Conservation (phyloP, 2,329 filamentous ascomycete genomes). For the Boeremia lycopersici region DNA sequence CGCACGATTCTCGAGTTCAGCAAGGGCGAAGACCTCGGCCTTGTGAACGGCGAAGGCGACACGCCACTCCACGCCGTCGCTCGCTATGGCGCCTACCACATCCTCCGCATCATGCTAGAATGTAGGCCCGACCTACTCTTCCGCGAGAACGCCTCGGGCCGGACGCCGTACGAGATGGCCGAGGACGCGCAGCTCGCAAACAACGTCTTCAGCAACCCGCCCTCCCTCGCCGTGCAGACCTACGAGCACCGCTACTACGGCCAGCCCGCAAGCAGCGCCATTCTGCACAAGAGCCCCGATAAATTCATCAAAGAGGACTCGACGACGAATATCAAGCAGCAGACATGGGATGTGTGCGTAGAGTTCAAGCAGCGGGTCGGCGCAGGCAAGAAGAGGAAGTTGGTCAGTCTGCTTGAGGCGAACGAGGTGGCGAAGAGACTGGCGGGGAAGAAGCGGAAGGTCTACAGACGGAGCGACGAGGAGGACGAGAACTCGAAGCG, state of each 20-base stretch:
- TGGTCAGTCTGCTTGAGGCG: slow-evolving; percentile 64
- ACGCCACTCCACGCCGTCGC: slow-evolving; percentile 67
- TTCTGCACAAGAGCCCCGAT: slow-evolving; percentile 15
- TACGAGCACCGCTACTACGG: neutral
- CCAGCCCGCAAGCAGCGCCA: neutral
- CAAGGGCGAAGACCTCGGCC: slow-evolving; percentile 57
- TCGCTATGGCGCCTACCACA: slow-evolving; percentile 44
- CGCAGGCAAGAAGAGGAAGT: slow-evolving; percentile 52
- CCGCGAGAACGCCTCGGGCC: slow-evolving; percentile 77
- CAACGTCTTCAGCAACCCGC: slow-evolving; percentile 31
- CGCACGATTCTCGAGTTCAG: slow-evolving; percentile 43
- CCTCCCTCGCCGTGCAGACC: neutral
- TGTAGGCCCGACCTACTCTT: slow-evolving; percentile 65
- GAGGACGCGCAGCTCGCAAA: slow-evolving; percentile 59
- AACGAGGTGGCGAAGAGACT: slow-evolving; percentile 65
- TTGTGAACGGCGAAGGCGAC: slow-evolving; percentile 69
- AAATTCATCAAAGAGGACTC: slow-evolving; percentile 25
- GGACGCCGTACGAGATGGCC: slow-evolving; percentile 73
- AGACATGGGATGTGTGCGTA: slow-evolving; percentile 49
- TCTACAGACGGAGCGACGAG: slow-evolving; percentile 56
- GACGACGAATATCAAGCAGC: slow-evolving; percentile 11
- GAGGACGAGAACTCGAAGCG: slow-evolving; percentile 9
- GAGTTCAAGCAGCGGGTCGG: slow-evolving; percentile 29
- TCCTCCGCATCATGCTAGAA: slow-evolving; percentile 58
- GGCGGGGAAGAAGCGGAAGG: slow-evolving; percentile 30